A percentile compares a stretch with the other conserved stretches of the same genome.
Conservation (phyloP, 164 flowering plant genomes). For the Houttuynia cordata region DNA sequence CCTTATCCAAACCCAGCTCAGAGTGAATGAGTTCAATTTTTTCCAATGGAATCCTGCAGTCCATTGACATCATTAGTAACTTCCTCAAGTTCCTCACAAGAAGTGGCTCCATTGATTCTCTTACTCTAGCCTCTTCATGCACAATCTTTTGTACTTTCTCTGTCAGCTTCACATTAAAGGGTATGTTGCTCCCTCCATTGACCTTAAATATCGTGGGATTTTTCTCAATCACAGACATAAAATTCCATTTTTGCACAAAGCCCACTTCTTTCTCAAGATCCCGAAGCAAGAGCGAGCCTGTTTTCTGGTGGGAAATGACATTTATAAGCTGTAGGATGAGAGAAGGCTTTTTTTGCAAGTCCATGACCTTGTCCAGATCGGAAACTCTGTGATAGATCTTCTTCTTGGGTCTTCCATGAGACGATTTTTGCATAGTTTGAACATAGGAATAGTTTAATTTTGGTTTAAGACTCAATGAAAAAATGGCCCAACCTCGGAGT, state of each 20-base stretch:
- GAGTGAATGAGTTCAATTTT: conserved; percentile 45
- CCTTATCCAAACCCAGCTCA: conserved; percentile 67
- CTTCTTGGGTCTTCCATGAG: conserved; percentile 72
- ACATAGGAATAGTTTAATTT: conserved; percentile 7
- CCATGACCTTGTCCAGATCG: conserved; percentile 78
- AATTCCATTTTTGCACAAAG: conserved; percentile 82
- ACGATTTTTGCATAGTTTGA: conserved; percentile 39
- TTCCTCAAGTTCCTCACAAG: conserved; percentile 73
- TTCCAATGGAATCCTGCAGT: conserved; percentile 59
- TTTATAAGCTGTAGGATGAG: conserved; percentile 58
- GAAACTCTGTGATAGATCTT: conserved; percentile 66
- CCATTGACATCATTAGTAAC: conserved; percentile 86
- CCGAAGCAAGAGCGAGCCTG: conserved; percentile 36
- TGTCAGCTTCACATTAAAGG: conserved; percentile 51
- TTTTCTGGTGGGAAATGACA: conserved; percentile 55
- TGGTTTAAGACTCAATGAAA: not conserved
- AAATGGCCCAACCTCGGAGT: not conserved
- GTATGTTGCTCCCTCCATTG: conserved; percentile 44
- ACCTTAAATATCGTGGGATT: conserved; percentile 68
- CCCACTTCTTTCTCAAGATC: conserved; percentile 93
- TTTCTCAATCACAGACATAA: conserved; percentile 73
- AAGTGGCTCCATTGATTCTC: conserved; percentile 65
- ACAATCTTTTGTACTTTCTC: conserved; percentile 49
- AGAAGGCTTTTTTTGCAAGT: conserved; percentile 77
- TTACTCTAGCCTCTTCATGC: conserved; percentile 35